Evolutionary conservation across 129 eudicot species (phyloP).

Genomic region (Pulicaria dysenterica): DNA sequence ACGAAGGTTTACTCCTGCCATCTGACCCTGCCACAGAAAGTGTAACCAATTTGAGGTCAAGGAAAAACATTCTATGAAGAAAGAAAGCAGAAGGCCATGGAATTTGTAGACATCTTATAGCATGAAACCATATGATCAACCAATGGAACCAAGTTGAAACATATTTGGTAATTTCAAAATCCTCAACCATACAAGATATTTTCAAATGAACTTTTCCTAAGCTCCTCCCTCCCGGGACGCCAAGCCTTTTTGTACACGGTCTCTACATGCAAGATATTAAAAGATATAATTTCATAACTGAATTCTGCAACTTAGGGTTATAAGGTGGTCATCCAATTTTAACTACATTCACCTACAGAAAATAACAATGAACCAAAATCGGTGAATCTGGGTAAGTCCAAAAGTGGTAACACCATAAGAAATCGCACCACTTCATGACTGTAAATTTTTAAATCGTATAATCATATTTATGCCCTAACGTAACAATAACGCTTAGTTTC

Average conservation of each 20-base stretch:
- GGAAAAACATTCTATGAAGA: slow-evolving; percentile 1
- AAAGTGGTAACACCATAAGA: slow-evolving; percentile 22
- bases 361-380: neutral
- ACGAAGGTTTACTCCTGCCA: slow-evolving; percentile 50
- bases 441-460: neutral
- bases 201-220: no score
- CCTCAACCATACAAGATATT: neutral
- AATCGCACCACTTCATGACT: neutral
- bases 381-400: slow-evolving; percentile 17
- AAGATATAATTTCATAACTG: neutral
- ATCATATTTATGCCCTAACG: neutral
- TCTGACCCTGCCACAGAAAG: slow-evolving; percentile 51
- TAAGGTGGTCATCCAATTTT: neutral
- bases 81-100: neutral
- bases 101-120: neutral
- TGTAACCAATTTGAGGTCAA: slow-evolving; percentile 15
- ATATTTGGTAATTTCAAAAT: neutral
- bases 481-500: neutral
- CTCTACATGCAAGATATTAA: no score
- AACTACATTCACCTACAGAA: slow-evolving; percentile 6
- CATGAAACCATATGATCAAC: slow-evolving; percentile 7
- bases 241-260: no score
- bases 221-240: no score
- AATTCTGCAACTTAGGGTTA: neutral
- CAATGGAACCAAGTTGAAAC: neutral